Percentiles rank a stretch among this genome's conserved stretches.
Conservation (phyloP, 1,284 basidiomycete species). For the Phenoliferia sp. region DNA sequence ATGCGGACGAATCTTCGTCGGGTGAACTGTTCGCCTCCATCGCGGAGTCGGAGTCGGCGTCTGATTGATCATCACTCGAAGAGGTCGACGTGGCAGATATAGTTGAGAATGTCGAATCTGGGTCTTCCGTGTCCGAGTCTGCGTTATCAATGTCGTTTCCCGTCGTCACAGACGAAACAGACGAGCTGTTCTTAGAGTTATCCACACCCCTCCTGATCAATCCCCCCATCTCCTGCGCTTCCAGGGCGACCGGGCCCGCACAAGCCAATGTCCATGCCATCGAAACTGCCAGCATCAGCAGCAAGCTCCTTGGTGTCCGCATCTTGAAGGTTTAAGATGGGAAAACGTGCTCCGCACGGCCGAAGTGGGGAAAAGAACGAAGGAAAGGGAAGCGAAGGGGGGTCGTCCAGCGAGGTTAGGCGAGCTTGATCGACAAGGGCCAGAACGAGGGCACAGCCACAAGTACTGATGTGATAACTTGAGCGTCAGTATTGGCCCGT, state of each 20-base stretch:
- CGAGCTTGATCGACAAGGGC: background rate
- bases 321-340: background rate
- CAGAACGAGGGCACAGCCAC: background rate
- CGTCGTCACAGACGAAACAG: too few relatives aligned
- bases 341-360: background rate
- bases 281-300: background rate
- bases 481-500: background rate
- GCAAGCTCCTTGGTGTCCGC: background rate
- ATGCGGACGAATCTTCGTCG: background rate
- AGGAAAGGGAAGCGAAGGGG: background rate
- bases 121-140: too few relatives aligned
- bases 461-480: background rate
- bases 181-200: background rate
- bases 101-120: too few relatives aligned
- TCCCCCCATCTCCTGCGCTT: background rate
- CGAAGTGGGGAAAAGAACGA: background rate
- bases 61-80: too few relatives aligned
- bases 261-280: background rate
- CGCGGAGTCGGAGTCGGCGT: too few relatives aligned
- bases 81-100: too few relatives aligned
- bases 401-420: background rate
- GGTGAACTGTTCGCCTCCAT: too few relatives aligned
- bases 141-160: background rate
- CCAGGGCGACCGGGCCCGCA: background rate
- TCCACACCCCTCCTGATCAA: background rate